These are phyloP conservation scores for Nothophoma quercina DNA, from an alignment of 2,329 filamentous ascomycete genomes.

Conservation along the genomic window DNA sequence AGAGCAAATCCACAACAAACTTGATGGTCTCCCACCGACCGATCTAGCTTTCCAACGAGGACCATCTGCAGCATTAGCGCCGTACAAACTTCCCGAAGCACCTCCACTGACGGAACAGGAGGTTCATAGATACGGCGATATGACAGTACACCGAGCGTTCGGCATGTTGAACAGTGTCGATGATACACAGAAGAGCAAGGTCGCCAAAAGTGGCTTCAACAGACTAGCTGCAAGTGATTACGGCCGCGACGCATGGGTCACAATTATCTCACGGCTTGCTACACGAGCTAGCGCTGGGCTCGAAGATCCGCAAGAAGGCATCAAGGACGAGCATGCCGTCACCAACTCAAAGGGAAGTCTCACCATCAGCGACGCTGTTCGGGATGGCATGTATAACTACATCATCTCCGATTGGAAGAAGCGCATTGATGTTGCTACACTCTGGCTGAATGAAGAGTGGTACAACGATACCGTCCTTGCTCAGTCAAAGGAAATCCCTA, in stretches of 20 bases:
- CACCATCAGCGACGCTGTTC: slow-evolving; percentile 72
- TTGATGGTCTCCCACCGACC: slow-evolving; percentile 72
- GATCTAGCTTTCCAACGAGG: slow-evolving; percentile 55
- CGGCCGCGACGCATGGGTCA: slow-evolving; percentile 89
- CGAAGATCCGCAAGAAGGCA: slow-evolving; percentile 69
- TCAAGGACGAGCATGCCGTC: slow-evolving; percentile 65
- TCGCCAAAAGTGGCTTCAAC: slow-evolving; percentile 73
- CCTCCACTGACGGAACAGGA: slow-evolving; percentile 75
- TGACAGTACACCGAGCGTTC: slow-evolving; percentile 79
- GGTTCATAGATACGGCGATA: slow-evolving; percentile 75
- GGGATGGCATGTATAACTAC: slow-evolving; percentile 82
- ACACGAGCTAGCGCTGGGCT: slow-evolving; percentile 79
- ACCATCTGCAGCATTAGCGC: slow-evolving; percentile 60
- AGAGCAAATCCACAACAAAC: slow-evolving; percentile 79
- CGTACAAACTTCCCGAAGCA: slow-evolving; percentile 81
- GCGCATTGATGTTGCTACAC: slow-evolving; percentile 87
- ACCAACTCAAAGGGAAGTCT: slow-evolving; percentile 37
- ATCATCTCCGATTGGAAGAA: slow-evolving; percentile 90
- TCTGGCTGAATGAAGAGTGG: slow-evolving; percentile 98
- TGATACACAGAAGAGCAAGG: slow-evolving; percentile 64
- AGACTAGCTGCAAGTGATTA: slow-evolving; percentile 84
- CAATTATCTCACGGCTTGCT: slow-evolving; percentile 82
- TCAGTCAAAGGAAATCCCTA: slow-evolving; percentile 36
- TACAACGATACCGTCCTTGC: slow-evolving; percentile 79
- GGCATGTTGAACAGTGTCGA: slow-evolving; percentile 77